Base-by-base conservation (phyloP, 257 asterid species). In the Plantago major region DNA sequence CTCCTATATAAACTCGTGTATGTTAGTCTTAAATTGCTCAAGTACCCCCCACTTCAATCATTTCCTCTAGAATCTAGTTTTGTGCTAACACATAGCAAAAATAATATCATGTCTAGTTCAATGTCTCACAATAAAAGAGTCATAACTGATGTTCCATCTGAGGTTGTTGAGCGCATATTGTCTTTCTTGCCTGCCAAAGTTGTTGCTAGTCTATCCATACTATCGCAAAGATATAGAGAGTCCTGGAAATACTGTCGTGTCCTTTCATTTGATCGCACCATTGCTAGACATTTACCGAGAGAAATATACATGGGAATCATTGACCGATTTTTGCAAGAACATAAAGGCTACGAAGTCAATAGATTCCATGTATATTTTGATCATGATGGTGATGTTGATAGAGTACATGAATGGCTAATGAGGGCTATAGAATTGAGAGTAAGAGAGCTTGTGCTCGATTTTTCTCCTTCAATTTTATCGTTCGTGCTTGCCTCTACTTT, bases 241-340 rank as follows among this genome's bases (percentile, higher is more conserved):
- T 55, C 77, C 0, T 73, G 79, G 82, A 64, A 56, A 30, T 46
- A 16, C 2, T 67, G 77, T 15, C 67, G 77, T 2, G 7, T 70
- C 19, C 62, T 78, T 28, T 67, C 70, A 0, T 73, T 73, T 46
- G 77, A 61, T 44, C 3, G 3, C 2, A n/a, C 63, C 1, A 38
- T 69, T 3, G 66, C 74, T 0, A 14, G 13, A 1, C 38, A 56
- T 7, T 10, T 67, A 0, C 16, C 75, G 1, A 18, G 22, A 19
- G 60, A 46, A 0, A 65, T 62, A 45, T 72, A 22, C 22, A 28
- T 8, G 8, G 17, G 0, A 11, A 11, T 62, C 11, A 18, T 76
- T 8, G 58, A 49, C 0, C 11, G 16, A 0, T 43, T 68, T 4
- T 48, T 68, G 22, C 3, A 4, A 22, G 26, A 22, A 22, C 26